A percentile compares a stretch with the other conserved stretches of the same genome.
Evolutionary conservation across 495 filamentous ascomycete species (phyloP).

Genomic region (Thermochaetoides thermophila): DNA sequence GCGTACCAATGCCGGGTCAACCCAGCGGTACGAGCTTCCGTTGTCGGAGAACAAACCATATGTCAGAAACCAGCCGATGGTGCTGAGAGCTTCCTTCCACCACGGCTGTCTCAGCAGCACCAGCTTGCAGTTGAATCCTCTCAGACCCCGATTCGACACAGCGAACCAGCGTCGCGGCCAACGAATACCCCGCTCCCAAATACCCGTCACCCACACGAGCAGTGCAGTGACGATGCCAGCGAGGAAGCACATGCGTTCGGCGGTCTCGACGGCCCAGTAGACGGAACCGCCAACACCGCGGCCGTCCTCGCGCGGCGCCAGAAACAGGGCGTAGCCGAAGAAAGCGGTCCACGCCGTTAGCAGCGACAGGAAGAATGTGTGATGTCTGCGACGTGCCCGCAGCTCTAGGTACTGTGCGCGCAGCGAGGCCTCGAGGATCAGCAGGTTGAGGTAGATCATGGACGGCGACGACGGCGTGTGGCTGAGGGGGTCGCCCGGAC

Average conservation of each 20-base stretch:
- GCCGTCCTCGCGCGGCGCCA: slow-evolving; percentile 82
- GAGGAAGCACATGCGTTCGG: slow-evolving; percentile 74
- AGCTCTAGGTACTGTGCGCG: slow-evolving; percentile 85
- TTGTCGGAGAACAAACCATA: slow-evolving; percentile 53
- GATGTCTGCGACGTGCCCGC: slow-evolving; percentile 74
- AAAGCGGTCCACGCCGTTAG: slow-evolving; percentile 64
- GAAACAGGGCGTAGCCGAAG: slow-evolving; percentile 76
- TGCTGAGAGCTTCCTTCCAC: slow-evolving; percentile 60
- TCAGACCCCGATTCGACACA: slow-evolving; percentile 74
- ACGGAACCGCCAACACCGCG: slow-evolving; percentile 78
- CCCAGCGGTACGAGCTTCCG: slow-evolving; percentile 49
- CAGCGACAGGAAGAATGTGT: slow-evolving; percentile 83
- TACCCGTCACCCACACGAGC: slow-evolving; percentile 82
- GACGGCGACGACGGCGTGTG: slow-evolving; percentile 73
- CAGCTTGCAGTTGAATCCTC: slow-evolving; percentile 88
- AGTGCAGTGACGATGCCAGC: slow-evolving; percentile 70
- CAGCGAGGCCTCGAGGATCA: slow-evolving; percentile 90
- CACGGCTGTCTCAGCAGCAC: slow-evolving; percentile 74
- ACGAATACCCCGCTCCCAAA: slow-evolving; percentile 86
- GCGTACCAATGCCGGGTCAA: slow-evolving; percentile 39
- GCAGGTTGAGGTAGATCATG: slow-evolving; percentile 96
- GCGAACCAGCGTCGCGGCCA: slow-evolving; percentile 89
- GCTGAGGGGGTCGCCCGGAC: slow-evolving; percentile 65
- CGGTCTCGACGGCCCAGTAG: slow-evolving; percentile 87
- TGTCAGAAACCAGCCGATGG: slow-evolving; percentile 60